Conservation (phyloP, 495 filamentous ascomycete genomes). For the Zalerion maritima region DNA sequence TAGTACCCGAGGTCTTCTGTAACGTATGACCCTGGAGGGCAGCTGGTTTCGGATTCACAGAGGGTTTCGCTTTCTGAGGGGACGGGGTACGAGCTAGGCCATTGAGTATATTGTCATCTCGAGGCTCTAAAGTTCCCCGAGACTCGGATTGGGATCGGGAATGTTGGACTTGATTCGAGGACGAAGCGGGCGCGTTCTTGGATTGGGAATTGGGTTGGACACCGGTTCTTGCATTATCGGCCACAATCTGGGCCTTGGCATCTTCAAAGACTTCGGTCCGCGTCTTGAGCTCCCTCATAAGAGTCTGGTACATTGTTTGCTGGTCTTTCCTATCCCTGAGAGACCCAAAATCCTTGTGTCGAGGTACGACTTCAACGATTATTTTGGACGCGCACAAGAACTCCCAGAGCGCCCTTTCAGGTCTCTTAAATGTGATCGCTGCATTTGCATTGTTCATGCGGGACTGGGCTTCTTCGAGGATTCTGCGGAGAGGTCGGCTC, state of each 20-base stretch:
- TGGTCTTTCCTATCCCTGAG: conserved; percentile 34
- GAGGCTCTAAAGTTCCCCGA: too few relatives aligned
- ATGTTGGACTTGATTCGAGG: conserved; percentile 4
- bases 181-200: conserved; percentile 2
- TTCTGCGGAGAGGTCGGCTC: conserved; percentile 28
- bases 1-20: too few relatives aligned
- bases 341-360: conserved; percentile 48
- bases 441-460: conserved; percentile 37
- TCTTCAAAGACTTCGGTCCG: conserved; percentile 33
- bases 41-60: conserved; percentile 47
- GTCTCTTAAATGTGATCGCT: conserved; percentile 34
- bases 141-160: conserved; percentile 3
- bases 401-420: conserved; percentile 41
- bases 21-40: conserved; percentile 42
- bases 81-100: conserved; percentile 1
- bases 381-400: conserved; percentile 72
- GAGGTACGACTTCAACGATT: conserved; percentile 56
- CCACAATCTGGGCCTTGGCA: conserved; percentile 53
- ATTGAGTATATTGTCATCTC: not conserved
- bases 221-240: conserved; percentile 46
- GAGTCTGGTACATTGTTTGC: conserved; percentile 30
- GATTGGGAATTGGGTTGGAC: conserved; percentile 18
- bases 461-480: conserved; percentile 34
- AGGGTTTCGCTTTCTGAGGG: conserved; percentile 27
- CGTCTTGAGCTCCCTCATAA: conserved; percentile 20